Base-by-base conservation (phyloP, 2,329 filamentous ascomycete species). In the Raffaelea arxii region DNA sequence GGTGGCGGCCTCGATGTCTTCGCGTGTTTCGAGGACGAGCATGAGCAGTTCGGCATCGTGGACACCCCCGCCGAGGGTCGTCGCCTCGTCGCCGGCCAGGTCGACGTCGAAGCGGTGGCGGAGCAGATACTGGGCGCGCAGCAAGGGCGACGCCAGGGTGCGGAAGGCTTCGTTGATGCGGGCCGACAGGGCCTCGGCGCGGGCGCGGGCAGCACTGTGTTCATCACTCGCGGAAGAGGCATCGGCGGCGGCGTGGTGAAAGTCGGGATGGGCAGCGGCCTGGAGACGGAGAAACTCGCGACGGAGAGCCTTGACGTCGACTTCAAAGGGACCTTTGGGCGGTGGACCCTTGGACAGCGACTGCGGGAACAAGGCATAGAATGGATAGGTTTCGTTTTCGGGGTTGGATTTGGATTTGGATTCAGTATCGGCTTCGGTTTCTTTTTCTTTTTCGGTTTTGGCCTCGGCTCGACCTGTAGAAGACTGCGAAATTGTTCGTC, bases 91-190 rank as follows among this genome's bases (percentile, higher is more conserved):
- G 55, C 82, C 79, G 2, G 80, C 81, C 0, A 92, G 80, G 59
- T 95, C 86, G 19, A 90, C 75, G 0, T 82, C 87, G 36, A 82
- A 75, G 45, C 82, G 74, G 49, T 83, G 67, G 4, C 67, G 65
- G 0, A 97, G 75, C 6, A 97, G 68, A 62, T 97, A 95, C 62
- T 96, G 88, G n/a, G 91, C 90, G 22, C 92, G 79, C 41, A 78
- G 65, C 12, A 98, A 70, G 16, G 92, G 90, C 55, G 83, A 78
- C 43, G 77, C 70, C 1, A 98, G 76, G 3, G 90, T 95, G 58
- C 80, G 83, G 73, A 94, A 97, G 1, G 92, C 92, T 54, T 89
- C 83, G 71, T 97, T 97, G 63, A 97, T 90, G 23, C 78, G 75
- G 7, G 87, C 78, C 10, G 85, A 92, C n/a, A 82, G 70, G 0